phyloP scores from a whole-genome alignment of 2,329 filamentous ascomycete genomes.

The Cryphonectria parasitica region DNA sequence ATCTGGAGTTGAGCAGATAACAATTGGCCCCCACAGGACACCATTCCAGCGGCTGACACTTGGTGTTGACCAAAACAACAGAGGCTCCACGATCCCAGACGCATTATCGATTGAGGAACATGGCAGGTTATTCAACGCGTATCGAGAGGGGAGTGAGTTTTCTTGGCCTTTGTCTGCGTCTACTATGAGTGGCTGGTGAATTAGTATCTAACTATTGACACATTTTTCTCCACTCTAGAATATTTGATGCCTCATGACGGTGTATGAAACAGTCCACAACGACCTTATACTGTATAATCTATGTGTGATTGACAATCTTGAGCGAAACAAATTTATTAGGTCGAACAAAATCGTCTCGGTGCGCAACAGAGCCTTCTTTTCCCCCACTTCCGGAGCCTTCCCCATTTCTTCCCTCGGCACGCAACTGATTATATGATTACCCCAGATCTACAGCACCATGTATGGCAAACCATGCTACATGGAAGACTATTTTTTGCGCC shows the following conservation, averaged over 20 bases:
- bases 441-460: conserved; percentile 22
- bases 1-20: neutral
- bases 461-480: conserved; percentile 14
- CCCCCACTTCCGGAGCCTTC: neutral
- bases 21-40: neutral
- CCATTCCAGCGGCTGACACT: neutral
- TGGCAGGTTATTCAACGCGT: conserved; percentile 15
- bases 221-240: neutral
- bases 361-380: neutral
- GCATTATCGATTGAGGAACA: conserved; percentile 11
- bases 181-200: neutral
- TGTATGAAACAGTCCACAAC: conserved; percentile 4
- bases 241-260: conserved; percentile 17
- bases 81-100: conserved; percentile 15
- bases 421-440: neutral
- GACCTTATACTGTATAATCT: neutral
- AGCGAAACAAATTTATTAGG: neutral
- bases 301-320: conserved; percentile 5
- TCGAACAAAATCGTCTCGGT: conserved; percentile 19
- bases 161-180: neutral
- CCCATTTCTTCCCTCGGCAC: neutral
- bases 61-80: neutral
- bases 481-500: conserved; percentile 22
- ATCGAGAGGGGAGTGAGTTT: conserved; percentile 17
- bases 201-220: neutral